These are phyloP conservation scores for Aspergillus coremiiformis DNA, from an alignment of 495 filamentous ascomycete genomes.

Conservation along the genomic window DNA sequence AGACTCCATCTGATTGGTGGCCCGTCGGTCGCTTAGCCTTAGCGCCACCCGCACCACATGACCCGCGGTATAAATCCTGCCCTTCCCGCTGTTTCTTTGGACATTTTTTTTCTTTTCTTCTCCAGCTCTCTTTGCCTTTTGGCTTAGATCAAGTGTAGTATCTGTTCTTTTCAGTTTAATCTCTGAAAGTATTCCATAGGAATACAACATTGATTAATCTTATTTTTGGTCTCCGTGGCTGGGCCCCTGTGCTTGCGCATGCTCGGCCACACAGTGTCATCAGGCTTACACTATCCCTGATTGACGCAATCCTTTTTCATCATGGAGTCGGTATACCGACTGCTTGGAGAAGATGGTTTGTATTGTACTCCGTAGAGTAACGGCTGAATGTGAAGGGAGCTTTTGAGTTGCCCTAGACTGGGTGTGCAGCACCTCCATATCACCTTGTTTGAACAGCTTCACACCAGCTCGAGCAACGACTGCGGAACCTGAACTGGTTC, in stretches of 20 bases:
- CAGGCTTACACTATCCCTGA: conserved; percentile 82
- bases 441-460: no score
- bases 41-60: not conserved
- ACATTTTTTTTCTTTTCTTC: conserved; percentile 40
- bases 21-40: not conserved
- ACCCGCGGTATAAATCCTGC: conserved; percentile 6
- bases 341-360: conserved; percentile 39
- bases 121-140: conserved; percentile 53
- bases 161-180: conserved; percentile 99
- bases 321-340: conserved; percentile 17
- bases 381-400: no score
- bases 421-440: no score
- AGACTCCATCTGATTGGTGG: not conserved
- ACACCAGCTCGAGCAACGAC: no score
- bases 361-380: no score
- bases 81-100: conserved; percentile 3
- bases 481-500: no score
- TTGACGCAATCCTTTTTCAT: conserved; percentile 59
- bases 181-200: conserved; percentile 60
- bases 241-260: conserved; percentile 80
- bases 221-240: conserved; percentile 59
- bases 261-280: conserved; percentile 67
- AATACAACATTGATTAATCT: conserved; percentile 75
- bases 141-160: conserved; percentile 97
- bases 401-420: no score